Evolutionary conservation across 1,284 basidiomycete species (phyloP).

Genomic region (Rhodotorula sp.): DNA sequence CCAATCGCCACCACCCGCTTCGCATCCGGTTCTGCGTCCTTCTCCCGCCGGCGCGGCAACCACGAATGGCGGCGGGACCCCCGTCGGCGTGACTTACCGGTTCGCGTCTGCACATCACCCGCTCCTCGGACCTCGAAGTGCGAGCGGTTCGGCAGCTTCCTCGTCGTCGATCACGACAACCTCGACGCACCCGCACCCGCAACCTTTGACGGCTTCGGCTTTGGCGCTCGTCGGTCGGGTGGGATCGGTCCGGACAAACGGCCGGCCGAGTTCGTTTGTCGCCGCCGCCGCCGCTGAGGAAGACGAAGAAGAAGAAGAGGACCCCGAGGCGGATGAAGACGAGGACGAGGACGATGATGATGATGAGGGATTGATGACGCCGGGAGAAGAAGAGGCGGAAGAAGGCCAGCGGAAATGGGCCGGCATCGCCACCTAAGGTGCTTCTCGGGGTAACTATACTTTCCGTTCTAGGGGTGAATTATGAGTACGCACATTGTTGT

Average conservation of each 20-base stretch:
- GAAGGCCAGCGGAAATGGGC: constrained; percentile 23
- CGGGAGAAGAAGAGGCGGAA: constrained; percentile 24
- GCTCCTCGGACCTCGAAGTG: constrained; percentile 1
- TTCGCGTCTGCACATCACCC: constrained; percentile 3
- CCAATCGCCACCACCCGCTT: background rate
- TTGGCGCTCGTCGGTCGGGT: background rate
- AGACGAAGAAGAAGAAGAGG: background rate
- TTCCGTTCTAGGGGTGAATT: too few relatives aligned
- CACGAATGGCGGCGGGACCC: background rate
- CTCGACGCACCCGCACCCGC: background rate
- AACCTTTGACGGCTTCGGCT: background rate
- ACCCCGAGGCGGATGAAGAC: background rate
- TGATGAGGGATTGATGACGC: constrained; percentile 3
- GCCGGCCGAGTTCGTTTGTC: too few relatives aligned
- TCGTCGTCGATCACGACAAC: too few relatives aligned
- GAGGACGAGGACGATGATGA: background rate
- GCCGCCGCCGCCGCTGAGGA: background rate
- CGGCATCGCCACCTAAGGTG: background rate
- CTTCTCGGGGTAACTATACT: too few relatives aligned
- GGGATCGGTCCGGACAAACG: too few relatives aligned
- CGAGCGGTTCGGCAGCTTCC: background rate
- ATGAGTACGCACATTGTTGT: too few relatives aligned
- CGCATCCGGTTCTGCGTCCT: background rate
- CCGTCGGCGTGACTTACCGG: background rate
- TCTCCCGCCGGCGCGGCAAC: background rate